Evolutionary conservation across 768 basidiomycete genomes (phyloP), one percentile per base, ranked within the genome.

Genomic region (Pleurotus salmoneostramineus): DNA sequence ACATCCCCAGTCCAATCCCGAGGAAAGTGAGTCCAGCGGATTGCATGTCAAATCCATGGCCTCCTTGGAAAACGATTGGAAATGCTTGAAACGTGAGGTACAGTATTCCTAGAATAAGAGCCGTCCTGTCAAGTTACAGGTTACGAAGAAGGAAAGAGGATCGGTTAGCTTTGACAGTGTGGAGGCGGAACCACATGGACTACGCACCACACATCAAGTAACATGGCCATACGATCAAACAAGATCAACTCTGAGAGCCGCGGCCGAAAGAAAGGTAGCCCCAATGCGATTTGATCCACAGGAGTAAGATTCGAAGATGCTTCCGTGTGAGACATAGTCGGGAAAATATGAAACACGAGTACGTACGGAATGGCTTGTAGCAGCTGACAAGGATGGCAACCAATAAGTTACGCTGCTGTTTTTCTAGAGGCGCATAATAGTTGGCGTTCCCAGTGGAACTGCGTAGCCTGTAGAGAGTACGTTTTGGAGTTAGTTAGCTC

Each of bases 201-300:
- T 33, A 65, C 78, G 2, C 68, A 87, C 91, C 91, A 93, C 11
- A 80, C 67, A 66, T 91, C 79, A 6, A 93, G 74, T 4, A 87
- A 69, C 3, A 92, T 74, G 0, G 87, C 87, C 89, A 93, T 93
- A n/a, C 80, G 77, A 62, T 95, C 89, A 50, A 75, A 80, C 0
- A 82, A 43, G 4, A 90, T 71, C 5, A 91, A 72, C 66, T 84
- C 88, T 89, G 58, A 36, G 56, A 27, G 21, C 21, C 21, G 21
- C 21, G 21, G 21, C 21, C 21, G 21, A 27, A 27, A 27, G 21
- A 27, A 27, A 27, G 21, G 21, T 27, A 27, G 21, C 21, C 21
- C 21, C 21, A 27, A 27, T 27, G 21, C 21, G 21, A 27, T 27
- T 37, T 33, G 35, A 17, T 7, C 17, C 32, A 37, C 44, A 35